phyloP scores from a whole-genome alignment of 768 basidiomycete species.

The Podaxis sp. region DNA sequence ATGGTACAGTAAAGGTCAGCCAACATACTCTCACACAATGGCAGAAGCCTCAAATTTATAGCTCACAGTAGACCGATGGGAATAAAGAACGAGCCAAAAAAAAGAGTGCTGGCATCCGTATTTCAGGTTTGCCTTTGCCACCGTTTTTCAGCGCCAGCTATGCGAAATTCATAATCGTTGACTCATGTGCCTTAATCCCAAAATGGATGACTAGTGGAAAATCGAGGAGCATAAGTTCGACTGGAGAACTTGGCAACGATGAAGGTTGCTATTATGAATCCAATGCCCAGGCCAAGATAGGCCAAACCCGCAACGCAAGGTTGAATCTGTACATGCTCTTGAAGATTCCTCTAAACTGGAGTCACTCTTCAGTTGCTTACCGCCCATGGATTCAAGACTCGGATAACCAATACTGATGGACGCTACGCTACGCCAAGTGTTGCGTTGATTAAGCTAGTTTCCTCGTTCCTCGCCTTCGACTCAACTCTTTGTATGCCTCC shows the following conservation, averaged over 20 bases:
- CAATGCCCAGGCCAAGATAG: conserved; percentile 51
- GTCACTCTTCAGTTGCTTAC: too few relatives aligned
- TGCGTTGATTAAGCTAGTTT: too few relatives aligned
- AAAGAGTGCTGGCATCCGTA: conserved; percentile 65
- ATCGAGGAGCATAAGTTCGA: conserved; percentile 30
- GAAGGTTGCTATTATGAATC: conserved; percentile 42
- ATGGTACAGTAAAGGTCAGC: not conserved
- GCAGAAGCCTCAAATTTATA: not conserved
- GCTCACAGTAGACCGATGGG: conserved; percentile 66
- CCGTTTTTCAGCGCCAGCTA: conserved; percentile 48
- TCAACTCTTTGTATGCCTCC: too few relatives aligned
- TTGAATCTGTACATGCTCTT: conserved; percentile 39
- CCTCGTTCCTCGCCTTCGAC: too few relatives aligned
- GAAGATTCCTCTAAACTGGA: too few relatives aligned
- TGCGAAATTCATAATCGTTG: not conserved
- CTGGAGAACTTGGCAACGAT: conserved; percentile 38
- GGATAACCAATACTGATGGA: too few relatives aligned
- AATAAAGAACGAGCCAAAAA: conserved; percentile 62
- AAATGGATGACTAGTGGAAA: not conserved
- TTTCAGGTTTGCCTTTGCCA: conserved; percentile 68
- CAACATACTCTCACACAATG: not conserved
- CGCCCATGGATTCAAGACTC: too few relatives aligned
- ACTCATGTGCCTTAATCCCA: not conserved
- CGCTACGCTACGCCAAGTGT: too few relatives aligned
- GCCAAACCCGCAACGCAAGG: conserved; percentile 46